A percentile compares a stretch with the other conserved stretches of the same genome.
Evolutionary conservation across 163 green algal genomes (phyloP).

Genomic region (Scenedesmus sp.): DNA sequence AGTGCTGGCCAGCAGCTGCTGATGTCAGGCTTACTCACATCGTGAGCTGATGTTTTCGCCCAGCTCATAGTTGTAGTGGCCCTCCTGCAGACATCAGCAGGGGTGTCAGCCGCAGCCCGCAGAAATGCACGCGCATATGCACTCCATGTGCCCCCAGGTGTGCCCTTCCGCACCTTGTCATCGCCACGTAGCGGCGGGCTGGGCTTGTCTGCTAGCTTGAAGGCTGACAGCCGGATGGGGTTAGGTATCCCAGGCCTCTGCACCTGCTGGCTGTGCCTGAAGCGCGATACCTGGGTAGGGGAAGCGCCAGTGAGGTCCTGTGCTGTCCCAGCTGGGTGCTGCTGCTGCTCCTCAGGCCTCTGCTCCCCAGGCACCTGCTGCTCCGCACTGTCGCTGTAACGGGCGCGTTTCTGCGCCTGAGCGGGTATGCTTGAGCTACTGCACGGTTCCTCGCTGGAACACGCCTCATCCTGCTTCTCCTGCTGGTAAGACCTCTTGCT

Average conservation of each 20-base stretch:
- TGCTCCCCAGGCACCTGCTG: constrained; percentile 19
- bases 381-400: constrained; percentile 45
- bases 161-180: constrained; percentile 68
- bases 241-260: constrained; percentile 64
- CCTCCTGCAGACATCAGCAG: constrained; percentile 70
- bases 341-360: constrained; percentile 5
- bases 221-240: constrained; percentile 59
- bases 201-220: constrained; percentile 67
- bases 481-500: constrained; percentile 15
- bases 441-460: constrained; percentile 34
- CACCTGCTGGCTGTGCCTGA: constrained; percentile 43
- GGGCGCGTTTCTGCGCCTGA: constrained; percentile 34
- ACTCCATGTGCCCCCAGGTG: neutral
- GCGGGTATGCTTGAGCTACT: constrained; percentile 29
- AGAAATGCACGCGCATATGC: neutral
- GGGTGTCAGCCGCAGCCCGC: neutral
- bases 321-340: neutral
- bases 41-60: constrained; percentile 88
- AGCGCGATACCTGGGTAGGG: constrained; percentile 25
- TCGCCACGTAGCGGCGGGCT: constrained; percentile 70
- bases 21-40: constrained; percentile 72
- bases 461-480: constrained; percentile 16
- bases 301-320: constrained; percentile 1
- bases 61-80: constrained; percentile 87
- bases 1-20: neutral